Evolutionary conservation across 768 basidiomycete genomes (phyloP).

Genomic region (Mycena latifolia): DNA sequence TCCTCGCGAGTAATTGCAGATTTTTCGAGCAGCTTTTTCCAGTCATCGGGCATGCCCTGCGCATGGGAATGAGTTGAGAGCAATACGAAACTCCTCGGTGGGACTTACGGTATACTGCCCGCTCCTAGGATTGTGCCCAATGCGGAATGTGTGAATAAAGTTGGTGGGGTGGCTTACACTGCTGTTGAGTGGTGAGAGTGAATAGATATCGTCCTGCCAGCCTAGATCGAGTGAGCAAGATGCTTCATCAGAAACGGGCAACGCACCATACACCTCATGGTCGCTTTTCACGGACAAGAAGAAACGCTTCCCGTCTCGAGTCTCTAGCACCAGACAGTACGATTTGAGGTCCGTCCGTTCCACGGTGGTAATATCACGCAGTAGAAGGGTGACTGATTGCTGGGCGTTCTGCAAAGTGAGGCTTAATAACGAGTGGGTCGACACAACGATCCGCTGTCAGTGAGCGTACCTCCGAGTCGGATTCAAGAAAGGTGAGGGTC

Average conservation of each 20-base stretch:
- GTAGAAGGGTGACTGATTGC: background rate
- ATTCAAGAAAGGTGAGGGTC: background rate
- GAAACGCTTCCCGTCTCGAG: background rate
- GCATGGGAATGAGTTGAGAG: too few species aligned
- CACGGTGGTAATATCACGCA: background rate
- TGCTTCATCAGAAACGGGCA: background rate
- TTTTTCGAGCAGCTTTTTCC: too few species aligned
- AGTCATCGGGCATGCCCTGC: too few species aligned
- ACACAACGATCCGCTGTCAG: too few species aligned
- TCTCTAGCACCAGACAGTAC: background rate
- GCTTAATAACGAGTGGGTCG: too few species aligned
- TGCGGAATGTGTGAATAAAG: too few species aligned
- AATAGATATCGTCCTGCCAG: background rate
- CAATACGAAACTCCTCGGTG: too few species aligned
- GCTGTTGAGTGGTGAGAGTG: background rate
- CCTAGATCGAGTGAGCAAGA: background rate
- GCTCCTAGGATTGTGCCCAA: too few species aligned
- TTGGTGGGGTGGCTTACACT: too few species aligned
- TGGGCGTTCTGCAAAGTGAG: background rate
- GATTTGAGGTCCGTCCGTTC: background rate
- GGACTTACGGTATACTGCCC: too few species aligned
- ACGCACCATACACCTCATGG: background rate
- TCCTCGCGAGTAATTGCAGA: too few species aligned
- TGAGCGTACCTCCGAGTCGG: background rate
- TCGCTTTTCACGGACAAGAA: background rate